phyloP scores from a whole-genome alignment of 164 flowering plant genomes.

The Nymphaea thermarum region DNA sequence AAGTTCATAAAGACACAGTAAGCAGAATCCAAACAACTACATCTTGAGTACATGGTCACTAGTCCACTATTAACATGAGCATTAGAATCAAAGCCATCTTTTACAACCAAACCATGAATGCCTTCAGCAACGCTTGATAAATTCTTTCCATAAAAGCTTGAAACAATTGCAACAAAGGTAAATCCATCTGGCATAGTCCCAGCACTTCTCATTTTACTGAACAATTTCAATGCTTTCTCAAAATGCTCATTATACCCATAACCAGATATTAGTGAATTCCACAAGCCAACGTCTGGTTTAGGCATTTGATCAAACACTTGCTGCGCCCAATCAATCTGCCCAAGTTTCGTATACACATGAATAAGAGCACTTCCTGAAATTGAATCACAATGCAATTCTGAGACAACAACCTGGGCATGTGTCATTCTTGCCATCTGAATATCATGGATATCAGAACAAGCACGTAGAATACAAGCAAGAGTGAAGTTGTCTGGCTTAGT shows the following conservation, averaged over 20 bases:
- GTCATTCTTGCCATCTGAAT: slow-evolving; percentile 17
- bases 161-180: slow-evolving; percentile 48
- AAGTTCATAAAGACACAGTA: slow-evolving; percentile 30
- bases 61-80: slow-evolving; percentile 51
- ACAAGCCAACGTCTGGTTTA: slow-evolving; percentile 54
- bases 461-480: slow-evolving; percentile 57
- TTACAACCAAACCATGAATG: slow-evolving; percentile 55
- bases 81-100: slow-evolving; percentile 32
- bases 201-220: slow-evolving; percentile 27
- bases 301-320: slow-evolving; percentile 32
- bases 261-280: slow-evolving; percentile 60
- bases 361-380: slow-evolving; percentile 57
- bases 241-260: slow-evolving; percentile 40
- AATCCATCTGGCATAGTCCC: slow-evolving; percentile 55
- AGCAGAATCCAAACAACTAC: slow-evolving; percentile 39
- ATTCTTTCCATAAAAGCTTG: slow-evolving; percentile 22
- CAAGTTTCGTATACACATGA: slow-evolving; percentile 48
- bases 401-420: slow-evolving; percentile 39
- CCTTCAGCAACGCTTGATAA: slow-evolving; percentile 32
- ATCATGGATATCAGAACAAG: slow-evolving; percentile 38
- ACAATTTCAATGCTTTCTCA: slow-evolving; percentile 30
- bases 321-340: slow-evolving; percentile 40
- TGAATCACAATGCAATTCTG: slow-evolving; percentile 37
- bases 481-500: slow-evolving; percentile 58
- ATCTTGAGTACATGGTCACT: slow-evolving; percentile 71